These are phyloP conservation scores for Malus sieversii DNA, from an alignment of 306 rosid species.

Conservation along the genomic window DNA sequence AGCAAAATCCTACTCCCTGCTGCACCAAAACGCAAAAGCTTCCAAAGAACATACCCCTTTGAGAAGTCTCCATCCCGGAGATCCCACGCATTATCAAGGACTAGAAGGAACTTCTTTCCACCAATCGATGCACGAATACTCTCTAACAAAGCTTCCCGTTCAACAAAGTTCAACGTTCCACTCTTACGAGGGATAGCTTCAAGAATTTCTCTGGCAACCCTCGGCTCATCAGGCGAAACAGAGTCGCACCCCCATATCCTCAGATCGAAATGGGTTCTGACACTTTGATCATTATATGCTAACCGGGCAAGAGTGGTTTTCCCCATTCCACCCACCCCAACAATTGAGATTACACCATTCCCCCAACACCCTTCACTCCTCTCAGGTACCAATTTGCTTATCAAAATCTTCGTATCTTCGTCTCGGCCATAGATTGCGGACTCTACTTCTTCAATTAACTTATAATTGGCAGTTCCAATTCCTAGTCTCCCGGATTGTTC, in stretches of 20 bases:
- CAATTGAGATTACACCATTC: not conserved
- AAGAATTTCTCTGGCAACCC: not conserved
- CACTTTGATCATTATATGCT: not conserved
- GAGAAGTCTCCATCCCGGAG: not conserved
- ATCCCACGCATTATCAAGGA: conserved; percentile 4
- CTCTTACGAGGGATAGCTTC: not conserved
- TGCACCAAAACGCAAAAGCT: not conserved
- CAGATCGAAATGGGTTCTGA: conserved; percentile 1
- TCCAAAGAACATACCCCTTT: not conserved
- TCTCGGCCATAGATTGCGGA: conserved; percentile 8
- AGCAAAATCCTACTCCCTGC: conserved; percentile 4
- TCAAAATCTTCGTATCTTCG: not conserved
- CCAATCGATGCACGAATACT: not conserved
- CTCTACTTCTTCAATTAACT: not conserved
- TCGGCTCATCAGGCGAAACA: not conserved
- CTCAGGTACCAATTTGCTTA: not conserved
- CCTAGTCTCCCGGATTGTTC: not conserved
- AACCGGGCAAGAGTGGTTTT: not conserved
- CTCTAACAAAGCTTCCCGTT: not conserved
- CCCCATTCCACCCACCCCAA: not conserved
- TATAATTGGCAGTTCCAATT: not conserved
- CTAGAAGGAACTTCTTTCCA: conserved; percentile 4
- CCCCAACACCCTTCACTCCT: not conserved
- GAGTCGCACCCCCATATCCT: conserved; percentile 11
- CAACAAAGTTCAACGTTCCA: not conserved